These are phyloP conservation scores for Cryptococcus sp. DNA, from an alignment of 1,284 basidiomycete species.

Conservation along the genomic window DNA sequence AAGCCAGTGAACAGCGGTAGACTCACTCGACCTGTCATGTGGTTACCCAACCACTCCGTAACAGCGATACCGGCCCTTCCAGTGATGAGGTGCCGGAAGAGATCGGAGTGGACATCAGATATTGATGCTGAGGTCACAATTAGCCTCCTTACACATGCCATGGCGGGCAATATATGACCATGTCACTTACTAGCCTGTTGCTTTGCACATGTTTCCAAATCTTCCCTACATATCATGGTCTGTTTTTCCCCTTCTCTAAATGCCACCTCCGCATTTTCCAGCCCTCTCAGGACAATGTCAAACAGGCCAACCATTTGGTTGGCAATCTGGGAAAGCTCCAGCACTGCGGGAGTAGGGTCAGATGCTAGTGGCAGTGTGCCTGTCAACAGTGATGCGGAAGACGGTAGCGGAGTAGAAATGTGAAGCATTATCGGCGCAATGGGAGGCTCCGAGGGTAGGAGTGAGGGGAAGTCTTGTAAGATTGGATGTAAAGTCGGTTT, in stretches of 20 bases:
- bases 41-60: constrained; percentile 44
- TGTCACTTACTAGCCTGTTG: constrained; percentile 40
- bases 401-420: constrained; percentile 8
- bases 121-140: constrained; percentile 21
- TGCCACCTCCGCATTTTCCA: constrained; percentile 30
- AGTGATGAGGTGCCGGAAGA: constrained; percentile 43
- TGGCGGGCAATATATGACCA: background rate
- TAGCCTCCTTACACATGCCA: background rate
- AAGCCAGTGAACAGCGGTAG: background rate
- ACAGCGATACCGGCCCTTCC: constrained; percentile 37
- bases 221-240: constrained; percentile 45
- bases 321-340: constrained; percentile 27
- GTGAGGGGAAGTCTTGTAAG: constrained; percentile 21
- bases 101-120: constrained; percentile 39
- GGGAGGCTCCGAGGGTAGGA: constrained; percentile 24
- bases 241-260: constrained; percentile 42
- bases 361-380: constrained; percentile 29
- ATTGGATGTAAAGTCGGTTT: constrained; percentile 26
- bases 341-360: background rate
- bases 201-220: constrained; percentile 41
- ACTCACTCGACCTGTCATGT: constrained; percentile 40
- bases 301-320: constrained; percentile 27
- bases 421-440: constrained; percentile 26
- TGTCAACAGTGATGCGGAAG: constrained; percentile 21
- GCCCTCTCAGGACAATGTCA: constrained; percentile 32